phyloP scores from a whole-genome alignment of 2,329 filamentous ascomycete species.

The Claviceps purpurea region DNA sequence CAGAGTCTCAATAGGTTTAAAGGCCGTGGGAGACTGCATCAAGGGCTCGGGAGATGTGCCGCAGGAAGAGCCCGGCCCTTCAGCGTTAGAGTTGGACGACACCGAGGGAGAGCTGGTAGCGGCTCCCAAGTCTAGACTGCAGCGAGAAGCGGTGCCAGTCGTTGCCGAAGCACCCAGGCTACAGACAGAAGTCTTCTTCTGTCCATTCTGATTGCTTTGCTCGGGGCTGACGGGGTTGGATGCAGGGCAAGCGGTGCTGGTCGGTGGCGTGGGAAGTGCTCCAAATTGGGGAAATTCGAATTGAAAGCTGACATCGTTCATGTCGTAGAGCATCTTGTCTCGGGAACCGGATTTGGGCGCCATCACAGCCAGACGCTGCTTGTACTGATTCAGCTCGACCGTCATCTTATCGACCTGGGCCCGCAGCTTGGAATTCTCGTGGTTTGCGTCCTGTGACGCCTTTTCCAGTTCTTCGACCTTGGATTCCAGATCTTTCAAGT shows the following conservation, averaged over 20 bases:
- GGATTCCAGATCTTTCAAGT: constrained; percentile 70
- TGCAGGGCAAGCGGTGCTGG: constrained; percentile 13
- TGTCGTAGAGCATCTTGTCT: constrained; percentile 33
- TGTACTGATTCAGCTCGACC: constrained; percentile 75
- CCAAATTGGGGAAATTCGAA: constrained; percentile 97
- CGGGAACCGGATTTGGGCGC: constrained; percentile 23
- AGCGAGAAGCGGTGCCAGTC: constrained; percentile 32
- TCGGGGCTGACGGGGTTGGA: constrained; percentile 22
- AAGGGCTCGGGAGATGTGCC: constrained; percentile 67
- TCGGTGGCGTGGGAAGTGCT: constrained; percentile 41
- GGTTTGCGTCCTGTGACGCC: constrained; percentile 65
- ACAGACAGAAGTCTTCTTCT: constrained; percentile 15
- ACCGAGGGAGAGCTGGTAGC: constrained; percentile 52
- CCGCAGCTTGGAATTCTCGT: constrained; percentile 73
- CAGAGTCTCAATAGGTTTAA: constrained; percentile 48
- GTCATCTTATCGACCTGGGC: constrained; percentile 83
- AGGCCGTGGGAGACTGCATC: constrained; percentile 55
- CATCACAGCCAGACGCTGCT: constrained; percentile 63
- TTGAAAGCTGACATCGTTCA: constrained; percentile 70
- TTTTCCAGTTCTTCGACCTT: constrained; percentile 70
- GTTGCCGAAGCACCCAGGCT: constrained; percentile 14
- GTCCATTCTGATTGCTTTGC: constrained; percentile 11
- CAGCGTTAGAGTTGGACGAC: constrained; percentile 43
- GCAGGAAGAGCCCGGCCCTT: constrained; percentile 50
- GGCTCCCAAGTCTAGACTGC: constrained; percentile 37